Base-by-base conservation (phyloP, 768 basidiomycete species). In the Favolaschia claudopus region DNA sequence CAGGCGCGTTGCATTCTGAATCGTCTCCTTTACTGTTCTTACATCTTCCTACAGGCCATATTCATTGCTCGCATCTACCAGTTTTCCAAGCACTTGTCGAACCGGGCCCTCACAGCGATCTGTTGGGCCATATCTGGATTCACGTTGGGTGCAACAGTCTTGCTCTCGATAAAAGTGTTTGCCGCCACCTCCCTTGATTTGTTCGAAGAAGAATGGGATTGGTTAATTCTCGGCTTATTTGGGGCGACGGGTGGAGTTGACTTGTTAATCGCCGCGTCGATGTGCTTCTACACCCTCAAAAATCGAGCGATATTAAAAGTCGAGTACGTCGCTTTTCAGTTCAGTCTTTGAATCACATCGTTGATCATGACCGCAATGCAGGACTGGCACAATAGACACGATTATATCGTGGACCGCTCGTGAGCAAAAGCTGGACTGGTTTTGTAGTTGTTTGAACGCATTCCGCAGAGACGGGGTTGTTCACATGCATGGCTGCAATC, bases 41-140 rank as follows among this genome's bases (percentile, higher is more conserved):
- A 24, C 25, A 52, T 7, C 15, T 7, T 17, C 32, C 36, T 25
- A 24, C 28, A 64, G 58, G 48, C 49, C 24, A 60, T 64, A 31
- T 64, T 64, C 46, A 57, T 55, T 3, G 51, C 63, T 15, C 63
- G 58, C 43, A 52, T 64, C 40, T 60, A 49, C 55, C 63, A 64
- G 50, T 40, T 64, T 9, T 54, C 45, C 19, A 60, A 27, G 24
- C 28, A 15, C n/a, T n/a, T n/a, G n/a, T 1, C 44, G 14, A 63
- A 55, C 48, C 62, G 63, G 3, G 2, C 53, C 37, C 2, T 64
- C 4, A 55, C 63, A 7, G 55, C 44, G 3, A 37, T 49, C 12
- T 56, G 43, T 19, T 64, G 63, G 63, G 55, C 43, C 1, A 40
- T 64, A 14, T 56, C 58, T 1, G 63, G 63, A 12, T 64, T 64